These are phyloP conservation scores for Ophiostoma fasciatum DNA, from an alignment of 2,329 filamentous ascomycete species.

Conservation along the genomic window DNA sequence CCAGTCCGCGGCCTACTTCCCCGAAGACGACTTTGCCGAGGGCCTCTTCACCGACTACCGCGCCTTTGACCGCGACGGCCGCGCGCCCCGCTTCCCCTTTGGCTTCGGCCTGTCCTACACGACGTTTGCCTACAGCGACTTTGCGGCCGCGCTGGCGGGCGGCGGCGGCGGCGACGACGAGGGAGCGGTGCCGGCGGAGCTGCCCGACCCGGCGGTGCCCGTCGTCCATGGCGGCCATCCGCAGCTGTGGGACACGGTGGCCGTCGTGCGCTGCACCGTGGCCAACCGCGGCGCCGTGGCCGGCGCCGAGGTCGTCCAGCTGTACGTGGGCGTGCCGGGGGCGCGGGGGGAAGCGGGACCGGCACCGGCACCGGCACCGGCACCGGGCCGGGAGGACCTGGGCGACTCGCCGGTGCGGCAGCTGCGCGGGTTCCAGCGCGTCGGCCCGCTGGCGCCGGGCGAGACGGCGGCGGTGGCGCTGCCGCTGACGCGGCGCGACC, in stretches of 20 bases:
- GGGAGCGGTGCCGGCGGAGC: slow-evolving; percentile 33
- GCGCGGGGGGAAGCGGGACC: neutral
- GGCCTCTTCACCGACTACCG: slow-evolving; percentile 67
- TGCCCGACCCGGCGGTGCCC: slow-evolving; percentile 2
- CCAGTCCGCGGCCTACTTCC: slow-evolving; percentile 17
- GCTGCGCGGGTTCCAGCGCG: slow-evolving; percentile 51
- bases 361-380: neutral
- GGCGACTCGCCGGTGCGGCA: slow-evolving; percentile 23
- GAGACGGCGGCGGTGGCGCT: slow-evolving; percentile 31
- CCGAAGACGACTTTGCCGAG: slow-evolving; percentile 57
- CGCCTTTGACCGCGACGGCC: slow-evolving; percentile 47
- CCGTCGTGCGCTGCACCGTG: slow-evolving; percentile 21
- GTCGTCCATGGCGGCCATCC: slow-evolving; percentile 10
- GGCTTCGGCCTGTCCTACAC: slow-evolving; percentile 66
- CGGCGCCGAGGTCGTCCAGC: slow-evolving; percentile 14
- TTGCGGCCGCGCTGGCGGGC: neutral
- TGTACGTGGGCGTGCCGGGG: slow-evolving; percentile 13
- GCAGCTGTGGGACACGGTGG: slow-evolving; percentile 27
- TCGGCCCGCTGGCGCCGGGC: slow-evolving; percentile 26
- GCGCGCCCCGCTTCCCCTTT: slow-evolving; percentile 60
- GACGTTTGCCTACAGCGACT: slow-evolving; percentile 43
- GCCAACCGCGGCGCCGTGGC: slow-evolving; percentile 24
- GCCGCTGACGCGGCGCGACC: slow-evolving; percentile 43
- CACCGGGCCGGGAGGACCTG: too few species aligned
- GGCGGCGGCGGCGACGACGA: too few species aligned